These are phyloP conservation scores for Bolboschoenus planiculmis DNA, from an alignment of 176 grass and related monocot genomes.

Conservation along the genomic window DNA sequence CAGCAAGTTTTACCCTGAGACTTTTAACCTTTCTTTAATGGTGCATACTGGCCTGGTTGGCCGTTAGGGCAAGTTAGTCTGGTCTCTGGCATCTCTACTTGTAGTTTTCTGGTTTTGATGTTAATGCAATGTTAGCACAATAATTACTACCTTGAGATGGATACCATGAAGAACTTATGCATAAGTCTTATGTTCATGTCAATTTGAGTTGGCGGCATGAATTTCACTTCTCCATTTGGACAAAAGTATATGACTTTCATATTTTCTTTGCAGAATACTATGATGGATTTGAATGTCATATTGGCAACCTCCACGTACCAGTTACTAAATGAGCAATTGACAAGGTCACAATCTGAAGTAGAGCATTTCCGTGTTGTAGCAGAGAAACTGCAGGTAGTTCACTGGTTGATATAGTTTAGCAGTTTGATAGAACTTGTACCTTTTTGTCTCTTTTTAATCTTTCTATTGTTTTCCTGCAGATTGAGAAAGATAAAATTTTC, in stretches of 20 bases:
- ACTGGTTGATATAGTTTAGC: constrained; percentile 44
- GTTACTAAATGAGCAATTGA: constrained; percentile 53
- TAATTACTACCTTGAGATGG: background rate
- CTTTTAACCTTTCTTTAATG: background rate
- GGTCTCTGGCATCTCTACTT: background rate
- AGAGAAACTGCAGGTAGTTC: constrained; percentile 98
- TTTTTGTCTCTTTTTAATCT: constrained; percentile 6
- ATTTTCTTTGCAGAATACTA: constrained; percentile 51
- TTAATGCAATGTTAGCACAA: background rate
- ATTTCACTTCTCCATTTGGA: background rate
- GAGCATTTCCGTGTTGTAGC: constrained; percentile 36
- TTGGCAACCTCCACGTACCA: constrained; percentile 70
- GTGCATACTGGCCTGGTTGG: background rate
- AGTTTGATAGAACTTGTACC: background rate
- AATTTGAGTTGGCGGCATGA: background rate
- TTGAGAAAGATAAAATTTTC: constrained; percentile 68
- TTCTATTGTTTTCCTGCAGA: constrained; percentile 39
- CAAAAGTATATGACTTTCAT: background rate
- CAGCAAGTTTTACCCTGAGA: background rate
- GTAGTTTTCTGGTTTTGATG: background rate
- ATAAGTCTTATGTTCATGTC: background rate
- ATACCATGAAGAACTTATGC: background rate
- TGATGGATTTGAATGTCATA: constrained; percentile 77
- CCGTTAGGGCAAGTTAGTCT: background rate
- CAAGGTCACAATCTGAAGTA: constrained; percentile 62